Evolutionary conservation across 225 moss, liverwort and hornwort species (phyloP).

Genomic region (Marchantia paleacea): DNA sequence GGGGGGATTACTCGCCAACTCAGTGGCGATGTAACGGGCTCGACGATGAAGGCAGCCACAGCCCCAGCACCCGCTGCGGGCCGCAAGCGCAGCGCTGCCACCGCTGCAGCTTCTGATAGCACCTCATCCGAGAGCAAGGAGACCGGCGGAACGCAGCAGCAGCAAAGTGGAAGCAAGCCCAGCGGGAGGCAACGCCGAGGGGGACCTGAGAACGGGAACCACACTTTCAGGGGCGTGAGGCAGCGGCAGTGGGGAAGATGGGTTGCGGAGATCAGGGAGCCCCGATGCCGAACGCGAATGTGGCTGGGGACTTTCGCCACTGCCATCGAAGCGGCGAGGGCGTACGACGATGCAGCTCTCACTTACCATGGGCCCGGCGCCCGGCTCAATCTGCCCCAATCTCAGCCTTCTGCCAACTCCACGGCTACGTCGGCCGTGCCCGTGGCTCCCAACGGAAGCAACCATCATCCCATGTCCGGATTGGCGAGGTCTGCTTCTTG

Average conservation of each 20-base stretch:
- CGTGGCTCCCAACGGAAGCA: not conserved
- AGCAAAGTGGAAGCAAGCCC: not conserved
- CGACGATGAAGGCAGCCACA: too few relatives aligned
- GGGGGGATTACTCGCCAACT: slow-evolving; percentile 2
- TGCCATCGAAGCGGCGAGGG: slow-evolving; percentile 59
- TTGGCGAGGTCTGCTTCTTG: slow-evolving; percentile 10
- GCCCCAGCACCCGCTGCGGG: not conserved
- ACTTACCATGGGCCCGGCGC: slow-evolving; percentile 60
- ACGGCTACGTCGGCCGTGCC: not conserved
- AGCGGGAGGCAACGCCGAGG: slow-evolving; percentile 34
- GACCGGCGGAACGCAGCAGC: not conserved
- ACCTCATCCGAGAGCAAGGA: slow-evolving; percentile 14
- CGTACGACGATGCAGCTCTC: slow-evolving; percentile 63
- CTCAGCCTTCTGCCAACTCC: not conserved
- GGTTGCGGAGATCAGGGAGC: slow-evolving; percentile 73
- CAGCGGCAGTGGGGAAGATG: slow-evolving; percentile 72
- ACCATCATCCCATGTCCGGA: not conserved
- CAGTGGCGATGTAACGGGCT: not conserved
- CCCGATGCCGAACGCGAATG: slow-evolving; percentile 52
- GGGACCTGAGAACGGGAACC: slow-evolving; percentile 63
- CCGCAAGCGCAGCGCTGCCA: slow-evolving; percentile 13
- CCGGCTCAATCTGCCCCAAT: slow-evolving; percentile 48
- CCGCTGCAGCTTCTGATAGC: slow-evolving; percentile 2
- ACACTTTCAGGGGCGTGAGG: slow-evolving; percentile 61
- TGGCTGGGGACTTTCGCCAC: slow-evolving; percentile 66